Evolutionary conservation across 305 asterid genomes (phyloP), one percentile per base, ranked within the genome.

Genomic region (Fraxinus dipetala): DNA sequence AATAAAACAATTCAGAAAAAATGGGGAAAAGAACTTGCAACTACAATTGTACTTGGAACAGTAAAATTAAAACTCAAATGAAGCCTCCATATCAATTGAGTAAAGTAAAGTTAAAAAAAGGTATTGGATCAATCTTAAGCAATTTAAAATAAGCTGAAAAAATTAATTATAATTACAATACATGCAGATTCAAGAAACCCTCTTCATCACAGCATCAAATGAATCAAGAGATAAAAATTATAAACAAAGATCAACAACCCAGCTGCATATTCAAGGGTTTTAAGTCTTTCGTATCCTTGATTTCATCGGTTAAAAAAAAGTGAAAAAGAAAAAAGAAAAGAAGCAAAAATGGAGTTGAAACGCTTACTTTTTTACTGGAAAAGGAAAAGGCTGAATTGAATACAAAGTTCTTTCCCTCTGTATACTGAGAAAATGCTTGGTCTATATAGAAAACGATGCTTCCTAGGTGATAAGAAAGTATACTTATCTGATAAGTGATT

Each of bases 341-440:
- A 32, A 72, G 59, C 38, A 63, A 69, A 16, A 77, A 67, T 65
- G 69, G 83, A 67, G 80, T 61, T 63, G 76, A 81, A 83, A 83
- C 72, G 85, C 84, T 82, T 78, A 82, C 87, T 78, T 87, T 84
- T 85, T 80, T 76, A 75, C 70, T 36, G 85, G 82, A 34, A 72
- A 51, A 59, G 30, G 35, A 8, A 6, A 34, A 70, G 78, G 77
- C 45, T 48, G 84, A 51, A 86, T 30, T 78, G 83, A 65, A 82
- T 8, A 78, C 38, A 78, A 75, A 82, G 70, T 14, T 16, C 48
- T 34, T 54, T 72, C 80, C 34, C 79, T 77, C 88, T 80, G 75
- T 65, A 67, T 32, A 76, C 77, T 63, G 1, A 38, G 45, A 63
- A 40, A 78, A 51, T 43, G 67, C 75, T 32, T 13, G 10, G 16